Percentiles rank a stretch among this genome's conserved stretches.
phyloP scores from a whole-genome alignment of 805 yeast species.

The Gaillardinia entomophila region DNA sequence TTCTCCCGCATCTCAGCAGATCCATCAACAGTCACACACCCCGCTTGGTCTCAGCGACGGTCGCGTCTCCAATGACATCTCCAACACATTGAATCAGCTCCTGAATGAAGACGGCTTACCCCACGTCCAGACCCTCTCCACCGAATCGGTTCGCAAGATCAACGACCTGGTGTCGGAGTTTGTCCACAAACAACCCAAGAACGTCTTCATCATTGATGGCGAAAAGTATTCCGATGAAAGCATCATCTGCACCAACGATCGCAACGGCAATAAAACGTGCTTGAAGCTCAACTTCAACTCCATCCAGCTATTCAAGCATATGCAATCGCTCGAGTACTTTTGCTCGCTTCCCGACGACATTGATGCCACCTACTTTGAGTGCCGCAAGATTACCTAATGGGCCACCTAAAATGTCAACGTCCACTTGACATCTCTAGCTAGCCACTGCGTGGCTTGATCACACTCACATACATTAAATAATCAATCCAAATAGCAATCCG shows the following conservation, averaged over 20 bases:
- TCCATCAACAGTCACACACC: no score
- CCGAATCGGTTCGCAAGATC: conserved; percentile 6
- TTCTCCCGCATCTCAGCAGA: no score
- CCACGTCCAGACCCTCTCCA: conserved; percentile 4
- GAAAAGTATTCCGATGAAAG: conserved; percentile 21
- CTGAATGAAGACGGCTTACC: conserved; percentile 6
- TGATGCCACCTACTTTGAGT: conserved; percentile 46
- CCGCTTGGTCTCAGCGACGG: background rate
- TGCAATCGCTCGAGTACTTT: conserved; percentile 46
- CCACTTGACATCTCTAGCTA: no score
- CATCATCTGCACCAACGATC: conserved; percentile 42
- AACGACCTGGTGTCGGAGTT: conserved; percentile 8
- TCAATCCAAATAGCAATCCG: background rate
- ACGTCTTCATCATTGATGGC: conserved; percentile 12
- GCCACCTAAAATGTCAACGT: background rate
- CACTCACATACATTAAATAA: no score
- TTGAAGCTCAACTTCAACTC: conserved; percentile 36
- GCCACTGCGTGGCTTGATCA: no score
- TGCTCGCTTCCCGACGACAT: conserved; percentile 46
- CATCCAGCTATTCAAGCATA: conserved; percentile 39
- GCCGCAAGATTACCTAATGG: conserved; percentile 31
- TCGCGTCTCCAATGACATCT: conserved; percentile 10
- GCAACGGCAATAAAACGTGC: conserved; percentile 43
- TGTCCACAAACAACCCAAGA: conserved; percentile 7
- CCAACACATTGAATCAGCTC: conserved; percentile 11